phyloP scores from a whole-genome alignment of 2,329 filamentous ascomycete species.

The Xylaria sp. region DNA sequence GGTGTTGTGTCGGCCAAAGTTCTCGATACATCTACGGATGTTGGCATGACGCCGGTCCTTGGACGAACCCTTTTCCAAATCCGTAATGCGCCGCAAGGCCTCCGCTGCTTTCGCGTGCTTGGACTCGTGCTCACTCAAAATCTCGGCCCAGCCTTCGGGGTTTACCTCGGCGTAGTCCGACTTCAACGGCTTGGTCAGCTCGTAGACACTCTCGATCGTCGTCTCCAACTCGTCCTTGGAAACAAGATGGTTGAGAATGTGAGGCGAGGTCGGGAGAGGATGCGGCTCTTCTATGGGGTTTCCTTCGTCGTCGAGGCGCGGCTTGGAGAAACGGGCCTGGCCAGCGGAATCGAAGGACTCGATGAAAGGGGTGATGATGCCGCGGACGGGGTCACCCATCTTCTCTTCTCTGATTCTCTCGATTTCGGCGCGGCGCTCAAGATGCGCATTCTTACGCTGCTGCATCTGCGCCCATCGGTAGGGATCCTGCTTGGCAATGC shows the following conservation, averaged over 20 bases:
- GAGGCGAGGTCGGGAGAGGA: constrained; percentile 42
- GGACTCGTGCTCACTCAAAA: constrained; percentile 41
- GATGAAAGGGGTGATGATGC: constrained; percentile 74
- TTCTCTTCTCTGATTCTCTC: constrained; percentile 56
- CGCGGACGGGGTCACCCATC: constrained; percentile 74
- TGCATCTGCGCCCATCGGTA: constrained; percentile 76
- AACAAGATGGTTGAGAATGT: constrained; percentile 72
- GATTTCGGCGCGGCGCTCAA: constrained; percentile 68
- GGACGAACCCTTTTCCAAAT: constrained; percentile 68
- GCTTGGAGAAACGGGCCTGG: constrained; percentile 37
- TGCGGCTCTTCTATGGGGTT: constrained; percentile 37
- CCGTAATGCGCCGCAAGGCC: constrained; percentile 74
- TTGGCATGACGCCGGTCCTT: constrained; percentile 78
- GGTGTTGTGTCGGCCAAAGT: constrained; percentile 87
- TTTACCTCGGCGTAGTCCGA: constrained; percentile 36
- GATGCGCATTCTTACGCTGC: constrained; percentile 77
- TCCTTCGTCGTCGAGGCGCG: constrained; percentile 39
- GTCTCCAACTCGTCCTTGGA: constrained; percentile 59
- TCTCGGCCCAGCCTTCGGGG: constrained; percentile 34
- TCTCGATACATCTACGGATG: constrained; percentile 75
- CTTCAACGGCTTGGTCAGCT: constrained; percentile 55
- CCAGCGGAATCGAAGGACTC: constrained; percentile 69
- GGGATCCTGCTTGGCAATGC: constrained; percentile 67
- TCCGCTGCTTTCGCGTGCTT: constrained; percentile 63
- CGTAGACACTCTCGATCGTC: constrained; percentile 62